Percentiles rank a stretch among this genome's conserved stretches.
Evolutionary conservation across 1,139 yeast species (phyloP).

Genomic region (Magnusiomyces sp.): DNA sequence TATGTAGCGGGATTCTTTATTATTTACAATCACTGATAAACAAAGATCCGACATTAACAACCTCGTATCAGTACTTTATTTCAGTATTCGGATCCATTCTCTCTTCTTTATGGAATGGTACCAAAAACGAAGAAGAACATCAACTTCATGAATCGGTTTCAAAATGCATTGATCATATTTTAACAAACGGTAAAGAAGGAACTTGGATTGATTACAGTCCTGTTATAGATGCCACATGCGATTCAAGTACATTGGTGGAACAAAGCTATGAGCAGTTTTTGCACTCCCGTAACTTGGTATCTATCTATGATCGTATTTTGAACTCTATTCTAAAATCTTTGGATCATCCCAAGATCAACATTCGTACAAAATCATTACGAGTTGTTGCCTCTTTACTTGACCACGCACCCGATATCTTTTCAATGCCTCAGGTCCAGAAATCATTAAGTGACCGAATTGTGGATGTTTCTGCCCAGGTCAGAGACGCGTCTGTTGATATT

Average conservation of each 20-base stretch:
- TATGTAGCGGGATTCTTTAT: slow-evolving; percentile 11
- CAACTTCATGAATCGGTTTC: slow-evolving; percentile 3
- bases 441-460: slow-evolving; percentile 45
- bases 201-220: slow-evolving; percentile 12
- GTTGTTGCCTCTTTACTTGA: slow-evolving; percentile 44
- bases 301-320: slow-evolving; percentile 47
- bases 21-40: slow-evolving; percentile 16
- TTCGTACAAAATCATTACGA: slow-evolving; percentile 58
- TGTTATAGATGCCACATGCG: not conserved
- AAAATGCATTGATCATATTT: slow-evolving; percentile 5
- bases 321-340: slow-evolving; percentile 41
- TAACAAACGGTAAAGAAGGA: slow-evolving; percentile 16
- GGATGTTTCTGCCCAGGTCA: slow-evolving; percentile 61
- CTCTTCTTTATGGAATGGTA: slow-evolving; percentile 9
- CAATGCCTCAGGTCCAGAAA: slow-evolving; percentile 42
- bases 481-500: slow-evolving; percentile 69
- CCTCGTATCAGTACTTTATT: slow-evolving; percentile 16
- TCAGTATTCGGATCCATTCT: slow-evolving; percentile 13
- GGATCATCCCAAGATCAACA: slow-evolving; percentile 47
- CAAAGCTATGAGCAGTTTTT: slow-evolving; percentile 14
- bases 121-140: slow-evolving; percentile 6
- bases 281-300: slow-evolving; percentile 29
- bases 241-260: not conserved
- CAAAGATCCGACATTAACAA: slow-evolving; percentile 14
- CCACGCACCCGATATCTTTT: slow-evolving; percentile 44